phyloP scores from a whole-genome alignment of 805 yeast genomes.

The Lachancea quebecensis region DNA sequence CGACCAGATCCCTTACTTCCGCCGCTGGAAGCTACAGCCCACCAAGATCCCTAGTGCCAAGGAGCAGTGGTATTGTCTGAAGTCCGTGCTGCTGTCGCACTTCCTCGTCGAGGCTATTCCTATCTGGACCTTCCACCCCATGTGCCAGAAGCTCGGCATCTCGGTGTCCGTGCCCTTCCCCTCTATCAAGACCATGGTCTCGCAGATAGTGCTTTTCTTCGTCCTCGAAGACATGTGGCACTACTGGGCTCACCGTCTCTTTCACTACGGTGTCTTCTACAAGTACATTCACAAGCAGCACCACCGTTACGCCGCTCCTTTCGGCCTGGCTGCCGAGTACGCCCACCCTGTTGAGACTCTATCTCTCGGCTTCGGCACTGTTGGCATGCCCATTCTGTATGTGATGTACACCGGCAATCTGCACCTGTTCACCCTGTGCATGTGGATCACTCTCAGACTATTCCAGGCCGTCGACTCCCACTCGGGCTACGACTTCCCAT shows the following conservation, averaged over 20 bases:
- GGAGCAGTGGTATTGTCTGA: slow-evolving; percentile 92
- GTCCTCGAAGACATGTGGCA: slow-evolving; percentile 93
- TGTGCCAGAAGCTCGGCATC: slow-evolving; percentile 77
- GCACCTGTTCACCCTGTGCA: slow-evolving; percentile 82
- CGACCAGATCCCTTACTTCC: slow-evolving; percentile 79
- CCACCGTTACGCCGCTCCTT: slow-evolving; percentile 96
- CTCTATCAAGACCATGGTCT: slow-evolving; percentile 43
- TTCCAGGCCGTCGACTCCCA: slow-evolving; percentile 97
- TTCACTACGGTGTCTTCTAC: slow-evolving; percentile 85
- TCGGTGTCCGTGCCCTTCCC: slow-evolving; percentile 84
- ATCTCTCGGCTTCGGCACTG: slow-evolving; percentile 90
- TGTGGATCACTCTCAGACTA: slow-evolving; percentile 83
- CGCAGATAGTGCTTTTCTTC: slow-evolving; percentile 73
- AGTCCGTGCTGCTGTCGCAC: slow-evolving; percentile 78
- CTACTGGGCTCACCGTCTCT: slow-evolving; percentile 87
- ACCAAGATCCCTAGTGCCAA: slow-evolving; percentile 67
- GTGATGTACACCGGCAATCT: slow-evolving; percentile 67
- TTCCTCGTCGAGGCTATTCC: slow-evolving; percentile 92
- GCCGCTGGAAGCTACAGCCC: slow-evolving; percentile 83
- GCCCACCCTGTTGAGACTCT: slow-evolving; percentile 95
- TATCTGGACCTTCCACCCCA: slow-evolving; percentile 94
- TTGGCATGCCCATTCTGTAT: slow-evolving; percentile 86
- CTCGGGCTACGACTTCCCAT: slow-evolving; percentile 97
- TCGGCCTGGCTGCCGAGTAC: slow-evolving; percentile 94
- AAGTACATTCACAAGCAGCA: slow-evolving; percentile 94